Conservation (phyloP, 352 stramenopile species). For the Peronospora belbahrii region DNA sequence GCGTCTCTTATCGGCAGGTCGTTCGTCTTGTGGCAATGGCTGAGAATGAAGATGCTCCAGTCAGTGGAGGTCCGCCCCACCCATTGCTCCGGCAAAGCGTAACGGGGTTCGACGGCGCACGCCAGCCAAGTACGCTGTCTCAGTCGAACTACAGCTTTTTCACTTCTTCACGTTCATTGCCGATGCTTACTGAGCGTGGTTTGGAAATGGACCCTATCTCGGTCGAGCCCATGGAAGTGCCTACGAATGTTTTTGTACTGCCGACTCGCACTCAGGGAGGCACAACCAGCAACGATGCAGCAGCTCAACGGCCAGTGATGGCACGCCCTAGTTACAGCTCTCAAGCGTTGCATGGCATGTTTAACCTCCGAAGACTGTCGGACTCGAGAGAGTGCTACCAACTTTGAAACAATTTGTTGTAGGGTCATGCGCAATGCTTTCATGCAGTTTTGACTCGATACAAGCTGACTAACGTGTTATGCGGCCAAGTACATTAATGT, state of each 20-base stretch:
- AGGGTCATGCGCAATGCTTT: no score
- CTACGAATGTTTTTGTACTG: not conserved
- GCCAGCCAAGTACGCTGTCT: conserved; percentile 17
- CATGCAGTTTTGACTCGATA: no score
- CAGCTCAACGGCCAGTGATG: not conserved
- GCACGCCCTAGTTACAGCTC: conserved; percentile 12
- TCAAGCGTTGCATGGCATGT: conserved; percentile 19
- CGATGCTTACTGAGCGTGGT: no score
- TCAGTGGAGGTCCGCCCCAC: conserved; percentile 3
- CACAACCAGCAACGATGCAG: not conserved
- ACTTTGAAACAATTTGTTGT: not conserved
- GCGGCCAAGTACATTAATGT: no score
- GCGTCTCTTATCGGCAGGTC: conserved; percentile 38
- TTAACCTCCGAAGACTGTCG: conserved; percentile 15
- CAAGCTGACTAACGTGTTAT: no score
- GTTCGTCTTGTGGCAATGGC: conserved; percentile 31
- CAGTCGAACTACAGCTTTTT: conserved; percentile 27
- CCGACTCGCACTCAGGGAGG: conserved; percentile 3
- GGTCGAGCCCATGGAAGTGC: conserved; percentile 8
- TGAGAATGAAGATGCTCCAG: conserved; percentile 10
- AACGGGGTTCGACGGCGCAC: conserved; percentile 14
- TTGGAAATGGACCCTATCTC: conserved; percentile 5
- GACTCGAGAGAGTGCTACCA: not conserved
- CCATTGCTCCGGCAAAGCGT: conserved; percentile 18
- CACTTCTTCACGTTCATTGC: conserved; percentile 10